Base-by-base conservation (phyloP, 2,329 filamentous ascomycete species). In the Alternaria alternata region DNA sequence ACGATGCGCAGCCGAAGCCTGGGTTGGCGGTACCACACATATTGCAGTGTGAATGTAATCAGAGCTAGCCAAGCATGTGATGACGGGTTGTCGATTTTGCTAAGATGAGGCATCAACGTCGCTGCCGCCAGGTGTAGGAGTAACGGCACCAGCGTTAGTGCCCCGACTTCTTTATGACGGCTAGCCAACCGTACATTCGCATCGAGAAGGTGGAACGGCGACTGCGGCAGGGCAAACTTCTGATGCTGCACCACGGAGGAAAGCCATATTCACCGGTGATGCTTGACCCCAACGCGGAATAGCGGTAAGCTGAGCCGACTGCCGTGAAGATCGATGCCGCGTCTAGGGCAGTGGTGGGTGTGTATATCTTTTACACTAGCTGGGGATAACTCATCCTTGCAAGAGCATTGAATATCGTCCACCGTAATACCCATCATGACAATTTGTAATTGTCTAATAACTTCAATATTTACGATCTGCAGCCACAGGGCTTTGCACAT, bases 231-330 rank as follows among this genome's bases (percentile, higher is more conserved):
- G 42, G 47, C 53, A 60, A 57, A 57, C 30, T 41, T 49, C 46
- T 43, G 43, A 47, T 41, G 48, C 42, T 53, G 57, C 57, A 53
- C 30, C 48, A 42, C 30, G 20, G 49, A 51, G 44, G 34, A 61
- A 51, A 44, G 48, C 44, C 26, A 30, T 36, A 36, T 39, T 59
- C 36, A 51, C 59, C 52, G 55, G 54, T 57, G 43, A 48, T 48
- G 67, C 46, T 51, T 30, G 64, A 66, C 68, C 44, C 72, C 67
- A 70, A 64, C 62, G 56, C 74, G 73, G 74, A 69, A 74, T 65
- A 57, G 72, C 73, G 70, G 71, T 65, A 64, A 65, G 59, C 59
- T 62, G 61, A 66, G 67, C 73, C 73, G 69, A 71, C 65, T 42
- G 61, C 63, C 56, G 55, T 55, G 54, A 57, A 63, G 64, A 64